A percentile compares a stretch with the other conserved stretches of the same genome.
Conservation (phyloP, 306 rosid genomes). For the Trifolium repens region DNA sequence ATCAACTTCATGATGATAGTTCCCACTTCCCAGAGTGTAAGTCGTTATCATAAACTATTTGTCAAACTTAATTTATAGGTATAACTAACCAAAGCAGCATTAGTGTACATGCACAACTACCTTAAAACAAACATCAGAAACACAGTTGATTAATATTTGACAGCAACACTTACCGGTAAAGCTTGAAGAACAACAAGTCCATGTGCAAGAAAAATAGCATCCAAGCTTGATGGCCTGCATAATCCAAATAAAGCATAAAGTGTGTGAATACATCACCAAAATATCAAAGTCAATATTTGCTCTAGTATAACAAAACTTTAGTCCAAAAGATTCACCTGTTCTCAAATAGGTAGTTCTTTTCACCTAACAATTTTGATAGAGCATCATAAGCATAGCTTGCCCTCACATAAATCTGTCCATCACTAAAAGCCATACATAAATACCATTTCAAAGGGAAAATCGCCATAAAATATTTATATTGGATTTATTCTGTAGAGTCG, state of each 20-base stretch:
- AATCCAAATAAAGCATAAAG: constrained; percentile 32
- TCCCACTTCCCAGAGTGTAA: not conserved
- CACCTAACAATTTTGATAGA: constrained; percentile 75
- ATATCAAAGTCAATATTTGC: constrained; percentile 8
- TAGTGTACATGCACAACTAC: not conserved
- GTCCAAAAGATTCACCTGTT: constrained; percentile 63
- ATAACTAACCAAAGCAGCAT: not conserved
- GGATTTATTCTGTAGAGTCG: not conserved
- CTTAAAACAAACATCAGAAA: constrained; percentile 19
- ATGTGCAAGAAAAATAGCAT: constrained; percentile 88
- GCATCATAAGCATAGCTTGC: constrained; percentile 76
- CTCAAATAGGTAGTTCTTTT: constrained; percentile 66
- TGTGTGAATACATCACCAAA: constrained; percentile 31
- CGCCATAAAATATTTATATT: not conserved
- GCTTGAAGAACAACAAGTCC: constrained; percentile 74
- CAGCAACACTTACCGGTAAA: constrained; percentile 78
- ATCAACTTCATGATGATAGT: constrained; percentile 1
- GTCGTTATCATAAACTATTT: not conserved
- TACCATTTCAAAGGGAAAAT: constrained; percentile 39
- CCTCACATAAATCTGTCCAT: constrained; percentile 70
- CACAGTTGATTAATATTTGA: constrained; percentile 3
- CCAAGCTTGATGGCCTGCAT: constrained; percentile 90
- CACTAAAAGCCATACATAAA: constrained; percentile 45
- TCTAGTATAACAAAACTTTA: constrained; percentile 5
- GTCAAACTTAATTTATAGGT: not conserved